A percentile compares a stretch with the other conserved stretches of the same genome.
These are phyloP conservation scores for Coemansia sp. DNA, from an alignment of 192 early-diverging fungal genomes.

Conservation along the genomic window DNA sequence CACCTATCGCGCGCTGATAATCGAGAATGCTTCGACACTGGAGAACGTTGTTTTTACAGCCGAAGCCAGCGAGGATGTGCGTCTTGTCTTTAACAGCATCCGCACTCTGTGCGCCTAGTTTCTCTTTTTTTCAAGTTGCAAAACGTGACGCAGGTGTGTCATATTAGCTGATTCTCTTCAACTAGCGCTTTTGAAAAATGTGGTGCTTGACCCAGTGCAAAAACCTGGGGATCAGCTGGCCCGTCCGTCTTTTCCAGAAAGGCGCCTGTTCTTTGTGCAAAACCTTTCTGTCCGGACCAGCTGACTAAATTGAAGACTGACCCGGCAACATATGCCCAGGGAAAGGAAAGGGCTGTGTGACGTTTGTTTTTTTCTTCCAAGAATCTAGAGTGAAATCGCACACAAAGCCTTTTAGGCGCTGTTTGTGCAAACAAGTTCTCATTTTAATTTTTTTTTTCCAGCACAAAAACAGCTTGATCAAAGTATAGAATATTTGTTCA, in stretches of 20 bases:
- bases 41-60: slow-evolving; percentile 56
- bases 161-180: too few relatives aligned
- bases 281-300: not conserved
- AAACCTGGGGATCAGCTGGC: not conserved
- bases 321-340: too few relatives aligned
- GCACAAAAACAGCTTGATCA: not conserved
- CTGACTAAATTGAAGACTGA: too few relatives aligned
- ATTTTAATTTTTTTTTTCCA: too few relatives aligned
- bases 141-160: not conserved
- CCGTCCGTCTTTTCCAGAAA: not conserved
- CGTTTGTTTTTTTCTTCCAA: too few relatives aligned
- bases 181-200: not conserved
- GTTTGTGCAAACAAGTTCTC: not conserved
- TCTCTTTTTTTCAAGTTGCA: not conserved
- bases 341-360: not conserved
- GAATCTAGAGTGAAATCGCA: too few relatives aligned
- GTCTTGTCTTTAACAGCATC: slow-evolving; percentile 36
- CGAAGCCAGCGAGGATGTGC: slow-evolving; percentile 38
- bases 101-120: slow-evolving; percentile 21
- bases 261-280: not conserved
- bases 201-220: not conserved
- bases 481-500: not conserved
- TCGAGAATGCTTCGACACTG: slow-evolving; percentile 47
- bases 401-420: too few relatives aligned
- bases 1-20: slow-evolving; percentile 58